Conservation (phyloP, 2,329 filamentous ascomycete genomes). For the Arthroderma sp. region DNA sequence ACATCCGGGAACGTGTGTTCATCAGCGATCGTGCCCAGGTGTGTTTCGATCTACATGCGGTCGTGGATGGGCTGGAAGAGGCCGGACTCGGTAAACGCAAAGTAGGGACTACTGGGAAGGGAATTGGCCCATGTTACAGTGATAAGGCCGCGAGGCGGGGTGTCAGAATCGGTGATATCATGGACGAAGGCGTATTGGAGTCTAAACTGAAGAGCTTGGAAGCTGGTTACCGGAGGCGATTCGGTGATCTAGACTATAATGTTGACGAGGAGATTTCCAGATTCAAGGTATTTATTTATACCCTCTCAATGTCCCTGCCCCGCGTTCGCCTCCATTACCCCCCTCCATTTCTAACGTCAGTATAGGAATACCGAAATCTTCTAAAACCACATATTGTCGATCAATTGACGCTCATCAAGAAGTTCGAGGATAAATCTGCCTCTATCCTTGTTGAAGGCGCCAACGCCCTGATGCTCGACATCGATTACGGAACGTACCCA, state of each 20-base stretch:
- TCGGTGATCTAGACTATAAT: conserved; percentile 48
- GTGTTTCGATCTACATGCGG: conserved; percentile 17
- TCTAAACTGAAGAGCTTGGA: conserved; percentile 42
- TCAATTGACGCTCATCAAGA: conserved; percentile 42
- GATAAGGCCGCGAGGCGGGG: conserved; percentile 50
- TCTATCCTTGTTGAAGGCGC: conserved; percentile 52
- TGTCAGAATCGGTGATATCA: conserved; percentile 46
- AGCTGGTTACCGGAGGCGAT: conserved; percentile 44
- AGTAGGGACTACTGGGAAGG: conserved; percentile 40
- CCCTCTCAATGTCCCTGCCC: too few relatives aligned
- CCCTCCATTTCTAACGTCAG: conserved; percentile 9
- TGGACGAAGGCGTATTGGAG: conserved; percentile 46
- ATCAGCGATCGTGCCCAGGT: conserved; percentile 30
- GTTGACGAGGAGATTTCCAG: conserved; percentile 47
- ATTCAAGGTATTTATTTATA: conserved; percentile 38
- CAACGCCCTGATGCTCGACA: conserved; percentile 52
- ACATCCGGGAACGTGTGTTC: conserved; percentile 33
- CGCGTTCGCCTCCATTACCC: too few relatives aligned
- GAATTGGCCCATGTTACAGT: conserved; percentile 49
- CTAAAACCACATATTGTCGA: conserved; percentile 32
- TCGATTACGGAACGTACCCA: conserved; percentile 43
- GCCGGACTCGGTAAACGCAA: conserved; percentile 34
- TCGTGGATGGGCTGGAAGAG: conserved; percentile 35
- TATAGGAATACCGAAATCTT: conserved; percentile 28
- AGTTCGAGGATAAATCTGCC: conserved; percentile 39